Base-by-base conservation (phyloP, 176 grass and related monocot species). In the Oryza glaberrima region DNA sequence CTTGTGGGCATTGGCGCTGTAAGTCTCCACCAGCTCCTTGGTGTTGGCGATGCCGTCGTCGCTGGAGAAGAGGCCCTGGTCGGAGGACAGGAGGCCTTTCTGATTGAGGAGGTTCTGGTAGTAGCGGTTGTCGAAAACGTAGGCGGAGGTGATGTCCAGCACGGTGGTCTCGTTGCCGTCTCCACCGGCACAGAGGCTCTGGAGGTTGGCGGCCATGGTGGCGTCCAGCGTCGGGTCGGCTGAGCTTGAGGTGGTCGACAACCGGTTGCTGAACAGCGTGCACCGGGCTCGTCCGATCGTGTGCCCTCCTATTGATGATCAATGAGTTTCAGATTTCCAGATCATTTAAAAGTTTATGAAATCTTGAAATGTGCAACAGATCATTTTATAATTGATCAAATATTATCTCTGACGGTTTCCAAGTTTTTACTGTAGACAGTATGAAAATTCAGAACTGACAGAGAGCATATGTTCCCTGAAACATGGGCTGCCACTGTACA, bases 61-160 rank as follows among this genome's bases (percentile, higher is more conserved):
- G 35, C 93, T 93, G n/a, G 93, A 95, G 73, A 86, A 98, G 71
- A 98, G 93, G 2, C 93, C 92, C 83, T 98, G 95, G 56, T 98
- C 93, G n/a, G 95, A 98, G 26, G 95, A 88, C 48, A 98, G 84
- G 19, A 98, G 63, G 7, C 93, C 95, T 54, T 38, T 93, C 16
- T 95, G 49, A 14, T 6, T 74, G 35, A 92, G 69, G 19, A 98
- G 81, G 76, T 98, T 98, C 12, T 87, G 60, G 87, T 87, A 98
- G 49, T 98, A 95, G 13, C 76, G 75, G 77, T 92, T 98, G 85
- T 98, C 95, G 54, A 98, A 98, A 20, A 52, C 56, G 76, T 90
- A 73, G 19, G 84, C 58, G 9, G 93, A 92, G 80, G n/a, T 87
- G 56, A 51, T 47, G 70, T 98, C 95, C 0, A 98, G 87, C 1